Evolutionary conservation across 2,329 filamentous ascomycete species (phyloP).

Genomic region (Mycosphaerella sp.): DNA sequence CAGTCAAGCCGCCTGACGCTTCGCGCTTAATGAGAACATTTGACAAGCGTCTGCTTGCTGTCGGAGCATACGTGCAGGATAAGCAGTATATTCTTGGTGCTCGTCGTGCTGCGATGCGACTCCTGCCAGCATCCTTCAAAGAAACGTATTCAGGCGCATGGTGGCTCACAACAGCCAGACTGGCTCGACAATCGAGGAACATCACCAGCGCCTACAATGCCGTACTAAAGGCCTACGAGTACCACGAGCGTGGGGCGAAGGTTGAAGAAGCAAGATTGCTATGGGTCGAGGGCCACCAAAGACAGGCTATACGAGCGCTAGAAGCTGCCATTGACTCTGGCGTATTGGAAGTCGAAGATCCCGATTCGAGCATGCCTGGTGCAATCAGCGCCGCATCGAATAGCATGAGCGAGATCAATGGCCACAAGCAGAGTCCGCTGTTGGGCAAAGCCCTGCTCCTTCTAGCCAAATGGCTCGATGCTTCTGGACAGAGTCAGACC

Average conservation of each 20-base stretch:
- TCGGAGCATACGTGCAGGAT: slow-evolving; percentile 83
- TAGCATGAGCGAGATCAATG: slow-evolving; percentile 26
- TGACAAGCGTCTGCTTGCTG: slow-evolving; percentile 69
- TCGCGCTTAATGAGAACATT: slow-evolving; percentile 14
- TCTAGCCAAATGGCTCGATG: slow-evolving; percentile 94
- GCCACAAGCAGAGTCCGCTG: slow-evolving; percentile 51
- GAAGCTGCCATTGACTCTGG: slow-evolving; percentile 78
- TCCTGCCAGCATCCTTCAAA: slow-evolving; percentile 44
- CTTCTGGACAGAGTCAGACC: slow-evolving; percentile 86
- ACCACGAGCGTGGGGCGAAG: slow-evolving; percentile 79
- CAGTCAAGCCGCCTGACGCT: slow-evolving; percentile 23
- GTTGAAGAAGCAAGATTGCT: slow-evolving; percentile 91
- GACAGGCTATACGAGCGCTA: slow-evolving; percentile 89
- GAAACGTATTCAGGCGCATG: slow-evolving; percentile 70
- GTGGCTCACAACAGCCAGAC: slow-evolving; percentile 78
- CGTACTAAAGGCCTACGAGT: slow-evolving; percentile 76
- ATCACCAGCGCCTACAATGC: slow-evolving; percentile 88
- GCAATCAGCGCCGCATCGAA: slow-evolving; percentile 7
- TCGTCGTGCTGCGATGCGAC: slow-evolving; percentile 71
- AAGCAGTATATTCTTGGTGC: slow-evolving; percentile 91
- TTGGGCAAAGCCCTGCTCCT: slow-evolving; percentile 77
- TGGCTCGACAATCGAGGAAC: slow-evolving; percentile 79
- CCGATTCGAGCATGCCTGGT: slow-evolving; percentile 9
- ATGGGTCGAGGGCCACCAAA: slow-evolving; percentile 88
- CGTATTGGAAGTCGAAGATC: slow-evolving; percentile 51